Evolutionary conservation across 2,329 filamentous ascomycete genomes (phyloP).

Genomic region (Colletotrichum eremochloae): DNA sequence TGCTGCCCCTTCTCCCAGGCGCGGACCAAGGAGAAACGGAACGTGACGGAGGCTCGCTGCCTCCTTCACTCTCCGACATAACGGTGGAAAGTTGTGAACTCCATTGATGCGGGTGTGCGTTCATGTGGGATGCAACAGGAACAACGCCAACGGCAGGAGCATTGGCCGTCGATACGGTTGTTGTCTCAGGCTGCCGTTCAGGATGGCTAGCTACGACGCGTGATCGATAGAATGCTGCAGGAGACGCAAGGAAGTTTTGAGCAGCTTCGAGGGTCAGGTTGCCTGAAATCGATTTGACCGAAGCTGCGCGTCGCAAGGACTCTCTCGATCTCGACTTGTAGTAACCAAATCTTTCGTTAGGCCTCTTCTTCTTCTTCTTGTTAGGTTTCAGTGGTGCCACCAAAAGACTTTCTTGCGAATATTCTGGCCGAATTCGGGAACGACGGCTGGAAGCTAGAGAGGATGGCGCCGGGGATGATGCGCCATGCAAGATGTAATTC

Average conservation of each 20-base stretch:
- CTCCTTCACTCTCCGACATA: constrained; percentile 71
- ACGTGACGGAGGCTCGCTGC: constrained; percentile 63
- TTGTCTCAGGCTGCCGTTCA: constrained; percentile 49
- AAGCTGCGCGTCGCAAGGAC: constrained; percentile 63
- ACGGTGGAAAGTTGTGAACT: constrained; percentile 75
- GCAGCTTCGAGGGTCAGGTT: constrained; percentile 64
- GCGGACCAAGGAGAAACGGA: constrained; percentile 60
- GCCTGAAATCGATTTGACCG: constrained; percentile 68
- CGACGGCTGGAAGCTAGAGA: constrained; percentile 51
- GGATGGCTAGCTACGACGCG: constrained; percentile 49
- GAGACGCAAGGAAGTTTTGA: constrained; percentile 54
- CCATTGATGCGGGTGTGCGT: constrained; percentile 69
- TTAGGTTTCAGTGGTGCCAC: constrained; percentile 67
- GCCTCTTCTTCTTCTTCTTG: constrained; percentile 59
- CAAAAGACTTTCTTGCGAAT: constrained; percentile 72
- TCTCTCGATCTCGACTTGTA: constrained; percentile 66
- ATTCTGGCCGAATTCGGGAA: constrained; percentile 57
- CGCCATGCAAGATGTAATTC: constrained; percentile 69
- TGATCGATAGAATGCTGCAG: constrained; percentile 56
- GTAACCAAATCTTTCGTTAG: constrained; percentile 63
- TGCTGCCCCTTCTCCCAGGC: constrained; percentile 62
- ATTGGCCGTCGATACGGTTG: constrained; percentile 43
- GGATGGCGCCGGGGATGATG: constrained; percentile 57
- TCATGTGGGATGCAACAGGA: constrained; percentile 53
- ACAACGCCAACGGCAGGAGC: neutral